Base-by-base conservation (phyloP, 441 rosid species). In the Pelargonium fulgidum region DNA sequence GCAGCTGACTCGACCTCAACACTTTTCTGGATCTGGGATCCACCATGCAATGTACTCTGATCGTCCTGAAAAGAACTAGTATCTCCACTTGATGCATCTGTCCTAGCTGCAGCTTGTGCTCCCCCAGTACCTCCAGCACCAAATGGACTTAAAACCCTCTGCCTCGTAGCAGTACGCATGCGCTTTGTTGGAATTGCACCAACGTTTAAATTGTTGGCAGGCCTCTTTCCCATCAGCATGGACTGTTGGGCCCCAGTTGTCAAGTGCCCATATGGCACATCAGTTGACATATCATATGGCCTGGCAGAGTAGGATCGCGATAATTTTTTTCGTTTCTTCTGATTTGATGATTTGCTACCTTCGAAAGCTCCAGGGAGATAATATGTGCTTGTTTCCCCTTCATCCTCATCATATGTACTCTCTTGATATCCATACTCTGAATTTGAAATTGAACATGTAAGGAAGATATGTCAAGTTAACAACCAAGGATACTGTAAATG, bases 31-130 rank as follows among this genome's bases (percentile, higher is more conserved):
- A 85, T 73, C 76, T 81, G 84, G 4, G 86, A 86, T 68, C 88
- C 97, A 74, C 96, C 93, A 79, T 83, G 85, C 88, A 90, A 72
- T 64, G 91, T 84, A 84, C 92, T 87, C 83, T 84, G 89, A 71
- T 93, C 98, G 80, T 96, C 98, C 87, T 93, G 99, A 83, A 85
- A 88, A 76, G 96, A 96, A 85, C 75, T 87, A 65, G 98, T 89
- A 79, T 96, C 99, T 73, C 93, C 99, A 83, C 99, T 96, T 68
- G 99, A 96, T 62, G 89, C 96, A 79, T 92, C 98, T 36, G 94
- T 86, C 83, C 82, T 93, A 4, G 79, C 72, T 5, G 91, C 82
- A 71, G 76, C 80, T 76, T 69, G 90, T 67, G 84, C 68, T 62
- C 56, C 79, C 73, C 85, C 91, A 80, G 81, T 56, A 78, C 78